Base-by-base conservation (phyloP, 2,329 filamentous ascomycete species). In the Periconia digitata region DNA sequence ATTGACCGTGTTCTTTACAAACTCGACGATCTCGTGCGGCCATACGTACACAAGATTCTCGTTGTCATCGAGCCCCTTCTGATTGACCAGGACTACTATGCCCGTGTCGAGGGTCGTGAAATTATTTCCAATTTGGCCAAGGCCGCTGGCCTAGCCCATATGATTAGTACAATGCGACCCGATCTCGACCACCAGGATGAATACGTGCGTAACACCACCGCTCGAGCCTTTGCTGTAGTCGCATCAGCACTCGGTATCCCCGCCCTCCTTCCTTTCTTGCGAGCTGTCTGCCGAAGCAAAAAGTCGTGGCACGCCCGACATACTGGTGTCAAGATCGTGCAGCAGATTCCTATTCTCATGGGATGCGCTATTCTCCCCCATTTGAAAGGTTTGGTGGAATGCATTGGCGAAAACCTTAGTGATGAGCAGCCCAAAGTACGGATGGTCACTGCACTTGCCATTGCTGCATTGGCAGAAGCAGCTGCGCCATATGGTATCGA, bases 31-130 rank as follows among this genome's bases (percentile, higher is more conserved):
- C 81, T 97, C 56, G 94, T 99, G 45, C 85, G 94, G 35, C 94
- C 94, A 18, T 99, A 92, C 56, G 92, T 96, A 15, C 95, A 99
- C 78, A 97, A 97, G 77, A 99, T 99, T 54, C 75, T 99, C 49
- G 94, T 99, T 44, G 94, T 99, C 67, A 99, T 99, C 62, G 95
- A 99, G 72, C 94, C 94, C n/a, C 79, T 99, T 42, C 87, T 99
- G 58, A 99, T 99, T 65, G 95, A 99, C 68, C 94, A 99, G 76
- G 95, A 99, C 74, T 99, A 99, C 75, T 99, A 99, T 72, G 94
- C 95, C 36, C 87, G 94, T 70, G 94, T 99, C 5, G 94, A 99
- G 73, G 94, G 94, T 72, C 90, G 94, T 60, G 94, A 99, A 72
- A 99, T 99, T 62, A 99, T 99, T 62, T 97, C 92, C 46, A 99